Evolutionary conservation across 1,284 basidiomycete genomes (phyloP).

Genomic region (Mycosarcoma maydis): DNA sequence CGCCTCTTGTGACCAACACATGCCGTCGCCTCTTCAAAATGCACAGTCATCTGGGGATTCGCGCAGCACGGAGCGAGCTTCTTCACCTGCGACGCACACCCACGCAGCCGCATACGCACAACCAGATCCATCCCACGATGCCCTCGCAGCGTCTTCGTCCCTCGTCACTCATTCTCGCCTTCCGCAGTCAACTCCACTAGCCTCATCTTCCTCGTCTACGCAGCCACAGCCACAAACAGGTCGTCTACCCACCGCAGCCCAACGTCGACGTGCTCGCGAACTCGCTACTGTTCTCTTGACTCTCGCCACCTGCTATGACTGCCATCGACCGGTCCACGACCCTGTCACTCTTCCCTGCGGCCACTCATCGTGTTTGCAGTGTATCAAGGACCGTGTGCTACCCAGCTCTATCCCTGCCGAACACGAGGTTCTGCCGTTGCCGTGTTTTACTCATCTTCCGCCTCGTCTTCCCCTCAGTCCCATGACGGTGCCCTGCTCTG

Average conservation of each 20-base stretch:
- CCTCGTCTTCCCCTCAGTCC: slow-evolving; percentile 55
- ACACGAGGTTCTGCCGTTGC: slow-evolving; percentile 25
- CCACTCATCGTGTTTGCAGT: slow-evolving; percentile 57
- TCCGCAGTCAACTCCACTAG: not conserved
- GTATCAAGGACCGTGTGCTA: slow-evolving; percentile 38
- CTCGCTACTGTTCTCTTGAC: slow-evolving; percentile 42
- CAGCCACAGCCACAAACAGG: slow-evolving; percentile 6
- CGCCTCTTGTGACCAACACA: too few species aligned
- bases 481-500: slow-evolving; percentile 54
- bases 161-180: not conserved
- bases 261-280: slow-evolving; percentile 43
- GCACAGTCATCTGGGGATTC: too few species aligned
- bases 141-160: not conserved
- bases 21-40: too few species aligned
- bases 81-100: not conserved
- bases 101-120: not conserved
- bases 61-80: too few species aligned
- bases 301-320: slow-evolving; percentile 44
- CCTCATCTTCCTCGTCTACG: not conserved
- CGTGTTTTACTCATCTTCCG: slow-evolving; percentile 45
- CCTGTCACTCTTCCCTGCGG: slow-evolving; percentile 59
- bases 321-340: slow-evolving; percentile 42
- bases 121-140: not conserved
- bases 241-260: slow-evolving; percentile 29
- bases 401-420: slow-evolving; percentile 25